Conservation (phyloP, 495 filamentous ascomycete genomes). For the Neurospora sp. region DNA sequence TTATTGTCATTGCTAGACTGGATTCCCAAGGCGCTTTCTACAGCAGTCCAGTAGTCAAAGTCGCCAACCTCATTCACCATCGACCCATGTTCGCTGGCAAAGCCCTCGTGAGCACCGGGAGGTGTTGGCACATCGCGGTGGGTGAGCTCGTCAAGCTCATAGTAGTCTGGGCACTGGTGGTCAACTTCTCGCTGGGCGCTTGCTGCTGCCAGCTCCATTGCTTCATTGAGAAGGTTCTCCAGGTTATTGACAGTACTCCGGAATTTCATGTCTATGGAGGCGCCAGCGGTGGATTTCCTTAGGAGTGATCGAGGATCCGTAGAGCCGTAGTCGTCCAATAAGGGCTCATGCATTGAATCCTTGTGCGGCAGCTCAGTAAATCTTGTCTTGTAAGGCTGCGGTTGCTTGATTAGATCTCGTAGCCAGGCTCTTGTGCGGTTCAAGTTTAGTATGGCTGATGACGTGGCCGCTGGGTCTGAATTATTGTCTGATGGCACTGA, state of each 20-base stretch:
- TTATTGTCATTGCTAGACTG: background rate
- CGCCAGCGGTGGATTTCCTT: background rate
- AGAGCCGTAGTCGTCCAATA: background rate
- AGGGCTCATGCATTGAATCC: background rate
- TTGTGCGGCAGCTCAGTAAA: constrained; percentile 11
- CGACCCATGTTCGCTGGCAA: constrained; percentile 7
- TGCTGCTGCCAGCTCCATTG: constrained; percentile 32
- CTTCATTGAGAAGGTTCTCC: constrained; percentile 38
- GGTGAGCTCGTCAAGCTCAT: constrained; percentile 4
- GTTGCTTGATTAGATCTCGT: constrained; percentile 11
- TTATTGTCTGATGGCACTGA: background rate
- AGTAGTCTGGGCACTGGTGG: background rate
- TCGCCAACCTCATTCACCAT: constrained; percentile 8
- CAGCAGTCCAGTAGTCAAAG: background rate
- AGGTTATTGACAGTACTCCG: constrained; percentile 31
- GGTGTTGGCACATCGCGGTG: constrained; percentile 7
- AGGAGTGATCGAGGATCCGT: constrained; percentile 1
- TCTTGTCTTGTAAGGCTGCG: constrained; percentile 11
- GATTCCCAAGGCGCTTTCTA: background rate
- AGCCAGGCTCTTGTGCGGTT: constrained; percentile 14
- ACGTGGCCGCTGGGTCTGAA: background rate
- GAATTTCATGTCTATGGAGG: constrained; percentile 18
- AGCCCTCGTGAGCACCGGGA: constrained; percentile 7
- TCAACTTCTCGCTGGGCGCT: constrained; percentile 19
- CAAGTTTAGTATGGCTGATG: constrained; percentile 5